phyloP scores from a whole-genome alignment of 352 stramenopile genomes.

The Globisporangium recalcitrans region DNA sequence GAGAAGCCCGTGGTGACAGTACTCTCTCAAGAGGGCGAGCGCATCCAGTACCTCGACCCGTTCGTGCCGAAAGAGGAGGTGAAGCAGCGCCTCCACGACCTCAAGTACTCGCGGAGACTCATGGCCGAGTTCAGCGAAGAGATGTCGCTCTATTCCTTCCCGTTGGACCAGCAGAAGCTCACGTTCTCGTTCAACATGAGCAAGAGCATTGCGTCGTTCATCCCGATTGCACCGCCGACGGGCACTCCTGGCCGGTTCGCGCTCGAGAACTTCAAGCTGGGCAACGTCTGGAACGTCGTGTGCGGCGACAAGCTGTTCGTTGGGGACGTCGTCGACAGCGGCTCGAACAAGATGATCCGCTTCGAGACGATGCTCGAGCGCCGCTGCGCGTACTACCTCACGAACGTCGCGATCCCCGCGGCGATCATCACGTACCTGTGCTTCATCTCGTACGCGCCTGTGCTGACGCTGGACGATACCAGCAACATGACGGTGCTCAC shows the following conservation, averaged over 20 bases:
- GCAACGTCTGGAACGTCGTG: conserved; percentile 30
- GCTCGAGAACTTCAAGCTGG: conserved; percentile 29
- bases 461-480: not conserved
- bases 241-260: conserved; percentile 20
- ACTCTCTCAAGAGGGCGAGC: conserved; percentile 2
- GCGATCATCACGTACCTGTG: conserved; percentile 38
- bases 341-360: conserved; percentile 19
- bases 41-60: conserved; percentile 13
- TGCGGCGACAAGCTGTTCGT: conserved; percentile 31
- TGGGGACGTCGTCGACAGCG: conserved; percentile 20
- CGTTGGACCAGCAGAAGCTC: conserved; percentile 39
- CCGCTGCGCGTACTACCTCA: conserved; percentile 30
- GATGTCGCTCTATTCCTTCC: conserved; percentile 33
- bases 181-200: conserved; percentile 26
- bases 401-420: conserved; percentile 28
- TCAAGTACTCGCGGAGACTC: conserved; percentile 23
- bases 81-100: conserved; percentile 9
- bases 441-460: conserved; percentile 28
- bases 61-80: conserved; percentile 6
- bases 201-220: conserved; percentile 13
- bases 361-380: conserved; percentile 39
- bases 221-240: conserved; percentile 15
- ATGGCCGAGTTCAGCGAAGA: conserved; percentile 32
- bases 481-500: too few relatives aligned
- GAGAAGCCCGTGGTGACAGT: conserved; percentile 9